These are phyloP conservation scores for Chrysoporthe austroafricana DNA, from an alignment of 2,329 filamentous ascomycete genomes.

Conservation along the genomic window DNA sequence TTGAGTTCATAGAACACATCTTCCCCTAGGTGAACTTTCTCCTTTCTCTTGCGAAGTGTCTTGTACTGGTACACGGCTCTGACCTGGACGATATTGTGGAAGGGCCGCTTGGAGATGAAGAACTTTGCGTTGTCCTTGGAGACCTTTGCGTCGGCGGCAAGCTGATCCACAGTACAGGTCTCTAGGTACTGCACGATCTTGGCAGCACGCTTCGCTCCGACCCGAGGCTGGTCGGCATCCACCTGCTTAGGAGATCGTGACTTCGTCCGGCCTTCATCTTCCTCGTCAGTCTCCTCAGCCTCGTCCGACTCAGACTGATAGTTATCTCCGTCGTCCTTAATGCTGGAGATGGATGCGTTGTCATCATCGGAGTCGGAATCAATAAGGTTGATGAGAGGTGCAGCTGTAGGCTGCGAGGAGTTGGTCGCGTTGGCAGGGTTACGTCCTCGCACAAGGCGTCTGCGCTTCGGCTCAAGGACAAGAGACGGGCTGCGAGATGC, in stretches of 20 bases:
- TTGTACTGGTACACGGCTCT: slow-evolving; percentile 56
- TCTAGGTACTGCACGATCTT: slow-evolving; percentile 82
- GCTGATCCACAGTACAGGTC: slow-evolving; percentile 71
- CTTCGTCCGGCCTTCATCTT: slow-evolving; percentile 38
- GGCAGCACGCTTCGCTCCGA: slow-evolving; percentile 41
- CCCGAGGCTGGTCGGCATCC: slow-evolving; percentile 26
- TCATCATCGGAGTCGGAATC: slow-evolving; percentile 21
- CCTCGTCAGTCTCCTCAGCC: slow-evolving; percentile 42
- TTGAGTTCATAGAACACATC: slow-evolving; percentile 56
- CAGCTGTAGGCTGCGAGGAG: slow-evolving; percentile 6
- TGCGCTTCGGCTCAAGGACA: slow-evolving; percentile 17
- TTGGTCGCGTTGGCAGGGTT: slow-evolving; percentile 15
- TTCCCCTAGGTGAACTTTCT: slow-evolving; percentile 55
- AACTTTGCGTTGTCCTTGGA: slow-evolving; percentile 70
- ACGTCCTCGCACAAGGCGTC: slow-evolving; percentile 22
- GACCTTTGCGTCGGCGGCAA: slow-evolving; percentile 80
- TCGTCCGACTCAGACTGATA: slow-evolving; percentile 24
- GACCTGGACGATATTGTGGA: slow-evolving; percentile 67
- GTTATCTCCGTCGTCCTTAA: slow-evolving; percentile 24
- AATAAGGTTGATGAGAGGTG: slow-evolving; percentile 20
- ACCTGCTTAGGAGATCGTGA: slow-evolving; percentile 37
- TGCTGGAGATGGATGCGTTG: slow-evolving; percentile 17
- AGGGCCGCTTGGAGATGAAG: slow-evolving; percentile 77
- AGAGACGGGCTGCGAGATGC: slow-evolving; percentile 22
- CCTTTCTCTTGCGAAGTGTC: slow-evolving; percentile 48